Base-by-base conservation (phyloP, 2,329 filamentous ascomycete genomes). In the Nemania sp. region DNA sequence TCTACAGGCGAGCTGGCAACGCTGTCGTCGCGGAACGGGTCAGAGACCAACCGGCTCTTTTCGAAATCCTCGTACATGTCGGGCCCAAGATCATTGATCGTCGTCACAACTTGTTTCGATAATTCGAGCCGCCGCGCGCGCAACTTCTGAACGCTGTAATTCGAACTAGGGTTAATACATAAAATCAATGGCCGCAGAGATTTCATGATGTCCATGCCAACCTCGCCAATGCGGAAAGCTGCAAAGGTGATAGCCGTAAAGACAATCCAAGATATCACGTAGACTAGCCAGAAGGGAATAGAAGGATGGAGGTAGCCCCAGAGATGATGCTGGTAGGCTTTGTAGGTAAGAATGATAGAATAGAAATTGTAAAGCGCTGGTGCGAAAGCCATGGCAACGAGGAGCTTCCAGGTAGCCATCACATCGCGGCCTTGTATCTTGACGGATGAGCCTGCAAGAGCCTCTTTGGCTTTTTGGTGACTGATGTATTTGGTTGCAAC, bases 141-240 rank as follows among this genome's bases (percentile, higher is more conserved):
- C 45, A 99, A 81, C 64, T 87, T 88, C 59, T 90, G 83, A 43
- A 99, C 83, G 53, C 88, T 90, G 74, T 92, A 96, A 70, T 86
- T 88, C 1, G 90, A 93, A 4, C 86, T 85, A 1, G 94, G 94
- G 64, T 89, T 88, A 66, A 97, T 80, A 61, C 90, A 94, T 28
- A 97, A 79, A 40, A 96, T 78, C 8, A 99, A 82, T 5, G 94
- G 94, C 8, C 91, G 84, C 14, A 99, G 81, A 0, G 93, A 97
- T 74, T 97, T 99, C 75, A 94, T 78, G 51, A 99, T 97, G 68
- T 99, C 94, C 91, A 99, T 97, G 47, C 93, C 94, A n/a, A 96
- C 88, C 74, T 99, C 94, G 41, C 94, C 94, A 62, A 97, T 96
- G 9, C 94, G 88, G 47, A 99, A 84, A 6, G 94, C 91, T 4